Evolutionary conservation across 345 rosid genomes (phyloP).

Genomic region (Citropsis articulata): DNA sequence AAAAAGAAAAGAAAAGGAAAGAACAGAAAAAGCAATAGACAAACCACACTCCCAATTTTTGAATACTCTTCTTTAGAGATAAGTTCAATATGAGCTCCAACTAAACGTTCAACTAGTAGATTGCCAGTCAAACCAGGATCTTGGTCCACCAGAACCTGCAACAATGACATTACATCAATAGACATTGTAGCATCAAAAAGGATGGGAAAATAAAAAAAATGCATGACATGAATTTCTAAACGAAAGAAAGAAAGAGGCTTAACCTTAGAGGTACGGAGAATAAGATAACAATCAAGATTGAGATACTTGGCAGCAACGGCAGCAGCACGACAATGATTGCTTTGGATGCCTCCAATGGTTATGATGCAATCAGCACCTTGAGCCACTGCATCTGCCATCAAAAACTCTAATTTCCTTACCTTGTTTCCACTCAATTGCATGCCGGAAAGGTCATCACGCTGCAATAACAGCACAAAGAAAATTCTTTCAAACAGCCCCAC

Average conservation of each 20-base stretch:
- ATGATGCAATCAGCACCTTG: slow-evolving; percentile 81
- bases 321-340: slow-evolving; percentile 94
- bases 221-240: not conserved
- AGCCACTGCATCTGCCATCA: slow-evolving; percentile 81
- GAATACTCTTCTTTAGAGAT: slow-evolving; percentile 90
- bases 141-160: slow-evolving; percentile 72
- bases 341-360: slow-evolving; percentile 90
- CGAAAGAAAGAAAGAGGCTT: not conserved
- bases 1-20: not conserved
- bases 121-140: slow-evolving; percentile 92
- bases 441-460: slow-evolving; percentile 88
- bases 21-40: slow-evolving; percentile 24
- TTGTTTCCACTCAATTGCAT: slow-evolving; percentile 96
- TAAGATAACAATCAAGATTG: slow-evolving; percentile 65
- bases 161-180: not conserved
- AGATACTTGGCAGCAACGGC: slow-evolving; percentile 87
- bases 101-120: slow-evolving; percentile 79
- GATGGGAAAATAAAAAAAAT: too few relatives aligned
- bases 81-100: slow-evolving; percentile 82
- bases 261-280: slow-evolving; percentile 83
- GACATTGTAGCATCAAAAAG: not conserved
- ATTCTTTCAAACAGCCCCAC: not conserved
- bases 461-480: not conserved
- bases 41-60: slow-evolving; percentile 77
- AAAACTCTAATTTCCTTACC: slow-evolving; percentile 80